Percentiles rank a stretch among this genome's conserved stretches.
Conservation (phyloP, 2,329 filamentous ascomycete genomes). For the Paraphaeosphaeria sporulosa region DNA sequence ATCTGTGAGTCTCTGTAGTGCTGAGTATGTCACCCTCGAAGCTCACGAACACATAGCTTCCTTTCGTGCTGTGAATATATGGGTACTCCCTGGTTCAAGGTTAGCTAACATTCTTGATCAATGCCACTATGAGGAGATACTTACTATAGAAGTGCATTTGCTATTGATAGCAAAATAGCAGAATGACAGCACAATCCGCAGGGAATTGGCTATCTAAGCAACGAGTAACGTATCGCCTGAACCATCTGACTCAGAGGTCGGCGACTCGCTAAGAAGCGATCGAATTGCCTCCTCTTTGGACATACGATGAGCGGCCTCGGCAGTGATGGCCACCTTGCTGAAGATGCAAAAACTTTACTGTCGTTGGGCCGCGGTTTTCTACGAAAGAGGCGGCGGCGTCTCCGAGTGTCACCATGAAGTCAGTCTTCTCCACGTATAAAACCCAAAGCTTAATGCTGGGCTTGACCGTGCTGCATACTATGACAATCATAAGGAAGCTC, state of each 20-base stretch:
- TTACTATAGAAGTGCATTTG: constrained; percentile 53
- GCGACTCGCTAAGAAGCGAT: no score
- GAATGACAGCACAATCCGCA: constrained; percentile 56
- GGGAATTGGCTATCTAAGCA: constrained; percentile 50
- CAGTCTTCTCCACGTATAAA: not conserved
- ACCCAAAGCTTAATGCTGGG: no score
- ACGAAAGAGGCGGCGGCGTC: constrained; percentile 25
- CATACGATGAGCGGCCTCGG: not conserved
- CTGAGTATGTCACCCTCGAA: no score
- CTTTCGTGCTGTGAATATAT: no score
- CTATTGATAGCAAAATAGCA: constrained; percentile 56
- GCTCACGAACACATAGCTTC: no score
- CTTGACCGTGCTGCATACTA: constrained; percentile 18
- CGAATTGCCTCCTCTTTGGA: not conserved
- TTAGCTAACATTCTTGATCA: no score
- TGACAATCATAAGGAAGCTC: constrained; percentile 24
- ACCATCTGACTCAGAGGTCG: not conserved
- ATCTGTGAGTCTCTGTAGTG: no score
- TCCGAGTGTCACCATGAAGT: constrained; percentile 25
- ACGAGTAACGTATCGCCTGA: not conserved
- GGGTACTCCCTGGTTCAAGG: no score
- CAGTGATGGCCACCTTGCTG: constrained; percentile 9
- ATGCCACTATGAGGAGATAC: constrained; percentile 1
- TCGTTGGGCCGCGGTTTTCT: constrained; percentile 13
- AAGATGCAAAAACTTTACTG: constrained; percentile 10